Evolutionary conservation across 2,329 filamentous ascomycete species (phyloP), one percentile per base, ranked within the genome.

Genomic region (Xylariaceae sp.): DNA sequence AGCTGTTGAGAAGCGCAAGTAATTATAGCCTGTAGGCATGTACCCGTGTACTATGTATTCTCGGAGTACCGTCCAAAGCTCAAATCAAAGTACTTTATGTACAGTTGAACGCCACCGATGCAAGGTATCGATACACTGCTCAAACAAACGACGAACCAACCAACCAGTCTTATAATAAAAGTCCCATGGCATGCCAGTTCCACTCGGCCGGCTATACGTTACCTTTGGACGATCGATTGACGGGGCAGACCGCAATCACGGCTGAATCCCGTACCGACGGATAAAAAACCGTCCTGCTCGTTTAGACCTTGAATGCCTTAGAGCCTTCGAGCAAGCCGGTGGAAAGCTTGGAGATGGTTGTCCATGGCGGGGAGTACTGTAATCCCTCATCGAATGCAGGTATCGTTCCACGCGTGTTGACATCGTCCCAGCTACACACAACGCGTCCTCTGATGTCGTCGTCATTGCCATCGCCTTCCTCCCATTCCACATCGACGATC

Each of bases 381-480:
- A 80, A 75, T 46, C 89, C 77, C 71, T 97, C 92, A 62, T 94
- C 87, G 48, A 92, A 80, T 0, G 92, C 92, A 0, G 92, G 92
- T 45, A 97, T 91, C 1, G 78, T 77, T 3, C 83, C 86, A 2
- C 72, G 70, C 34, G 75, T 73, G 65, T 96, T 96, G 42, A 82
- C 85, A 72, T 99, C 94, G 64, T 87, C 90, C 91, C 92, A 97
- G 30, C 88, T 75, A 71, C 94, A 97, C 15, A 86, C 78, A 1
- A 92, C 83, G 32, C 74, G 79, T 1, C 91, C 88, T 59, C 77
- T 78, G 32, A 90, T 67, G 47, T 68, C 49, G 30, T 55, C 64
- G 16, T 70, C 69, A 55, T 70, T 63, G 13, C 69, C 65, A 2
- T 51, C 62, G 51, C 65, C 64, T 15, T 67, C 59, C 52, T 77